Conservation (phyloP, 768 basidiomycete genomes). For the Mycena floridula region DNA sequence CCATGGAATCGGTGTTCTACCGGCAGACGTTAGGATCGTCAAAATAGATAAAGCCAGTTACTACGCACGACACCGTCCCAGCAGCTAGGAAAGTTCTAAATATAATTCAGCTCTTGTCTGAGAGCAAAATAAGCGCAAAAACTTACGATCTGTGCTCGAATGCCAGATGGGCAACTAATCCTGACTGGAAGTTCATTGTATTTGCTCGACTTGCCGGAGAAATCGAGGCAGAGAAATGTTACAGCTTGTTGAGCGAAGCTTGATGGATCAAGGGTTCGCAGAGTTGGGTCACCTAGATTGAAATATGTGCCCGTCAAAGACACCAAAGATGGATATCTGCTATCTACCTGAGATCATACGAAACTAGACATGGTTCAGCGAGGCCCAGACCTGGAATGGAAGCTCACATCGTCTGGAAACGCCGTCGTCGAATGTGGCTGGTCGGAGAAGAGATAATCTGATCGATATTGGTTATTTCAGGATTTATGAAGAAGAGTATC, state of each 20-base stretch:
- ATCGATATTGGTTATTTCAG: background rate
- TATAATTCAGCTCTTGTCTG: background rate
- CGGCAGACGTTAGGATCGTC: background rate
- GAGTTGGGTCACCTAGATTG: constrained; percentile 23
- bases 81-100: constrained; percentile 25
- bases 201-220: constrained; percentile 23
- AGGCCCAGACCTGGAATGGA: background rate
- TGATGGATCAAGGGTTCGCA: constrained; percentile 24
- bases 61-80: constrained; percentile 29
- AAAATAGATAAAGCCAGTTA: background rate
- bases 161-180: constrained; percentile 11
- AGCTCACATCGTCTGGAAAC: constrained; percentile 9
- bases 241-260: constrained; percentile 31
- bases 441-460: constrained; percentile 10
- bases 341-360: constrained; percentile 1
- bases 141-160: constrained; percentile 14
- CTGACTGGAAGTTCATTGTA: constrained; percentile 13
- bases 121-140: background rate
- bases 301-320: background rate
- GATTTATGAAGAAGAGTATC: background rate
- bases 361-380: constrained; percentile 3
- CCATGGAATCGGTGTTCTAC: constrained; percentile 31
- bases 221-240: constrained; percentile 35
- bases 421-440: constrained; percentile 4
- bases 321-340: background rate